Percentiles rank a stretch among this genome's conserved stretches.
These are phyloP conservation scores for Flaveria robusta DNA, from an alignment of 129 eudicot genomes.

Conservation along the genomic window DNA sequence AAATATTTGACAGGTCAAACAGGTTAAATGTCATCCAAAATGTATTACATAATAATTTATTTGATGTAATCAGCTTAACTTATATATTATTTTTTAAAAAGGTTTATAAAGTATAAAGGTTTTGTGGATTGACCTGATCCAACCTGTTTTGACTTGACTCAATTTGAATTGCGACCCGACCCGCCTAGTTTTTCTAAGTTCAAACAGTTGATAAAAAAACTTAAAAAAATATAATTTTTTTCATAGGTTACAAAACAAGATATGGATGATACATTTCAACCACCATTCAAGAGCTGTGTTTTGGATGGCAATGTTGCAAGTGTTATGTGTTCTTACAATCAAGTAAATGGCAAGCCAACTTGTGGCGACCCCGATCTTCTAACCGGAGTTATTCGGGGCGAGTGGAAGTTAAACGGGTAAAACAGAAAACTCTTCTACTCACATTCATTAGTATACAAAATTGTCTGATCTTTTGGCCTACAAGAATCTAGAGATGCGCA, in stretches of 20 bases:
- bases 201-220: neutral
- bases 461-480: neutral
- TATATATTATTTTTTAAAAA: neutral
- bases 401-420: slow-evolving; percentile 95
- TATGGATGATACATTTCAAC: slow-evolving; percentile 88
- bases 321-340: slow-evolving; percentile 98
- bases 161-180: neutral
- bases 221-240: neutral
- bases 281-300: slow-evolving; percentile 96
- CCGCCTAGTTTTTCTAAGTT: neutral
- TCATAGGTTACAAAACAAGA: slow-evolving; percentile 84
- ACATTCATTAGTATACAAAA: neutral
- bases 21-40: neutral
- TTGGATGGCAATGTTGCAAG: slow-evolving; percentile 94
- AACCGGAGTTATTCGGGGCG: slow-evolving; percentile 78
- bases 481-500: neutral
- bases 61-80: neutral
- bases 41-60: neutral
- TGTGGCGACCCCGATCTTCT: slow-evolving; percentile 87
- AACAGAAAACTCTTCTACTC: neutral
- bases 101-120: neutral
- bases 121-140: neutral
- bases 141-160: neutral
- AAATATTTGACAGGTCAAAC: neutral
- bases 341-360: slow-evolving; percentile 89